Evolutionary conservation across 352 stramenopile genomes (phyloP), one percentile per base, ranked within the genome.

Genomic region (Halophytophthora polymorphica): DNA sequence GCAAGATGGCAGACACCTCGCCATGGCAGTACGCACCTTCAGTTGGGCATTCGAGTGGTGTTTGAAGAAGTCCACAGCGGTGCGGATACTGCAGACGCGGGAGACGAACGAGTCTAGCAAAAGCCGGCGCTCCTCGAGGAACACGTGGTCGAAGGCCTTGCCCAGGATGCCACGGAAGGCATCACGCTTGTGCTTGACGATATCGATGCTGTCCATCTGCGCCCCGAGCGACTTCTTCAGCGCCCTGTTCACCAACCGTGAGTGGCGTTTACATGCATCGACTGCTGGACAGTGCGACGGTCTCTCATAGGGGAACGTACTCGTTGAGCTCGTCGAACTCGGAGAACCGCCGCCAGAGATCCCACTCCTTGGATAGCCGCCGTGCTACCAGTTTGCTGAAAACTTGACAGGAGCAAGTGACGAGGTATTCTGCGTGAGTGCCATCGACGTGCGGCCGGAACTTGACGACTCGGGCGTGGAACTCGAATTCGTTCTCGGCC

Each of bases 311-410:
- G 12, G 5, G 18, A 14, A 54, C 58, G 21, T 51, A 86, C 77
- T 80, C 59, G 36, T 84, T 51, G 10, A 89, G 57, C 33, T 69
- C 64, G 22, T 86, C 67, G 52, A 89, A 87, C 44, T 84, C 60
- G 12, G 78, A 78, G 47, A 84, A 87, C 8, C 78, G 73, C 17
- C 76, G 71, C 75, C 75, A 87, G n/a, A 89, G 37, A 23, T 57
- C 64, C 78, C 75, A 87, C 37, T 83, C 66, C 42, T 86, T 89
- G 12, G 64, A 61, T 33, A 89, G 25, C 21, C 73, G 63, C 1
- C 71, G 66, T 13, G 62, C 64, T 2, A 65, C 59, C 36, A 73
- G 40, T 23, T 71, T 72, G 52, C 72, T 89, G 45, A 75, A 83
- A 13, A 84, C 43, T 55, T 78, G 68, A 14, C 73, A 82, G 22